Base-by-base conservation (phyloP, 2,329 filamentous ascomycete genomes). In the Pseudogymnoascus sp. region DNA sequence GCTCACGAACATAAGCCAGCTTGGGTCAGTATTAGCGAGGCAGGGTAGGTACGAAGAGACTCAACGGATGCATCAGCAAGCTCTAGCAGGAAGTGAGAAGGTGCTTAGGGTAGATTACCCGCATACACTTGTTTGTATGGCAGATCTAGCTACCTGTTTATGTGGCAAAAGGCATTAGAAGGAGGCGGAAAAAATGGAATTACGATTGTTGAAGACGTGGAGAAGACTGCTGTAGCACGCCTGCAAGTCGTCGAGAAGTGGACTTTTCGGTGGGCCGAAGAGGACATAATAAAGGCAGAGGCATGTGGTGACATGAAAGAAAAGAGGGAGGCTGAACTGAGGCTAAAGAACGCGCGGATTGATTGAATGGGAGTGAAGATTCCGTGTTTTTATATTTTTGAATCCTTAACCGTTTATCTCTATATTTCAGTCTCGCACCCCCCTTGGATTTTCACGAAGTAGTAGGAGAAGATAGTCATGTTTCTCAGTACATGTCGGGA, bases 1-100 rank as follows among this genome's bases (percentile, higher is more conserved):
- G 37, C 57, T 64, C 11, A 35, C 28, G 20, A 63, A 37, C 38
- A 59, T 62, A 18, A 41, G 18, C 14, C 61, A 57, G 15, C 53
- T 64, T 11, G 63, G 37, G 7, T 2, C 15, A 7, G 59, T 60
- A n/a, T 43, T 62, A 2, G 3, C 15, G 22, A 28, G 39, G 8
- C 20, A 59, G 8, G 61, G 58, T 8, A 57, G 35, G 33, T 33
- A 58, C 35, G 7, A 57, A 25, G 58, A 62, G 47, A 28, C 61
- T 5, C n/a, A 47, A 28, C 14, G 1, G 12, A 47, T 47, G 28
- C 14, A 58, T 25, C 14, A 15, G n/a, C 22, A 14, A 41, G 36
- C 50, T 15, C 2, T 60, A 20, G 4, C 35, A 57, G 59, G 41
- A 22, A 22, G 20, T 5, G 39, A 60, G 59, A 57, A 57, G 22